A percentile compares a stretch with the other conserved stretches of the same genome.
Evolutionary conservation across 2,329 filamentous ascomycete genomes (phyloP).

Genomic region (Arthrobotrys sinensis): DNA sequence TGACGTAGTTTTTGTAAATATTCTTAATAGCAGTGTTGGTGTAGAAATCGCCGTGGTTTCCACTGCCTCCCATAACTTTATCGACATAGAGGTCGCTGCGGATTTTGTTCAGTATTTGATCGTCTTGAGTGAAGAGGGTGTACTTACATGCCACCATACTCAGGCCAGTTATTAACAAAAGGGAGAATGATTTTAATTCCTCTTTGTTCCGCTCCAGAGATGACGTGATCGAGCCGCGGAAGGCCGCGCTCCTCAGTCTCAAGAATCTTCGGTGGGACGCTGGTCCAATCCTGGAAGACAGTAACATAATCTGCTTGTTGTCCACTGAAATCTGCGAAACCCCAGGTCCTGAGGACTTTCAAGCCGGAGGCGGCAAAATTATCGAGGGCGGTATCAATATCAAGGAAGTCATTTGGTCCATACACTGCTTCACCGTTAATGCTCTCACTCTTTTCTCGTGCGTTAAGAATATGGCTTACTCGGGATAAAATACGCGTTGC

Average conservation of each 20-base stretch:
- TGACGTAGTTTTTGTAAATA: slow-evolving; percentile 77
- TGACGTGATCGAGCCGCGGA: slow-evolving; percentile 77
- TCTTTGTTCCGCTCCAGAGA: slow-evolving; percentile 73
- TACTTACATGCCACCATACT: slow-evolving; percentile 77
- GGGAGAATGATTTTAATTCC: slow-evolving; percentile 77
- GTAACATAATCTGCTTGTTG: slow-evolving; percentile 58
- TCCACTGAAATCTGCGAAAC: slow-evolving; percentile 73
- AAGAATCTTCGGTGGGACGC: slow-evolving; percentile 49
- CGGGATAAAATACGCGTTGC: slow-evolving; percentile 61
- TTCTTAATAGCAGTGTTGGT: slow-evolving; percentile 72
- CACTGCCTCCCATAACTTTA: slow-evolving; percentile 71
- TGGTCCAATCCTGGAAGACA: slow-evolving; percentile 58
- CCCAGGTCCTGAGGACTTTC: slow-evolving; percentile 76
- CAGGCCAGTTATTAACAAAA: slow-evolving; percentile 79
- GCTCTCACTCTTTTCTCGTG: too few species aligned
- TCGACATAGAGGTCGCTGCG: slow-evolving; percentile 52
- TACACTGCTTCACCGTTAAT: slow-evolving; percentile 39
- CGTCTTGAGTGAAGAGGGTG: too few species aligned
- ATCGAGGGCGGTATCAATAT: slow-evolving; percentile 72
- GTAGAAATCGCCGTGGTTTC: slow-evolving; percentile 73
- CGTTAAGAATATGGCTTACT: slow-evolving; percentile 37
- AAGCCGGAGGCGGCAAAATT: slow-evolving; percentile 71
- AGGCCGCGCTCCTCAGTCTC: slow-evolving; percentile 68
- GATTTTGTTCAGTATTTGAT: neutral
- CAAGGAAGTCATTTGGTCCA: slow-evolving; percentile 65